phyloP scores from a whole-genome alignment of 2,329 filamentous ascomycete species.

The Claviceps citrina region DNA sequence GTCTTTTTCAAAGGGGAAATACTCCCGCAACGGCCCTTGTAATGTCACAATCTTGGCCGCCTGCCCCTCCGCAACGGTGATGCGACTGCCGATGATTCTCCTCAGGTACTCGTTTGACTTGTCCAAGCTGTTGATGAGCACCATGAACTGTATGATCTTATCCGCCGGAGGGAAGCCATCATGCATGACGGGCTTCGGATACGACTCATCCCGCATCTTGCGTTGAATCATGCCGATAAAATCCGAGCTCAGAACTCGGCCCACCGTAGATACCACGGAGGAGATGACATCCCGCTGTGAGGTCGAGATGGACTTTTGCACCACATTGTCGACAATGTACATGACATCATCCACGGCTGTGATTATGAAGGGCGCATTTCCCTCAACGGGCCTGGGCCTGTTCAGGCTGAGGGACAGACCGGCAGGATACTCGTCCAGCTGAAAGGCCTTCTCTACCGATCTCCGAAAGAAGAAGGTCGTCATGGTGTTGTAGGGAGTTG shows the following conservation, averaged over 20 bases:
- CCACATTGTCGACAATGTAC: constrained; percentile 92
- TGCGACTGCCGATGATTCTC: constrained; percentile 61
- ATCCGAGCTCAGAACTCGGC: constrained; percentile 68
- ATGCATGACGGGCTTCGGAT: constrained; percentile 64
- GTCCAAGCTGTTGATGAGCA: constrained; percentile 91
- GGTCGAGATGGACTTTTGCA: constrained; percentile 75
- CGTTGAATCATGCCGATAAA: constrained; percentile 95
- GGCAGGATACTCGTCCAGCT: constrained; percentile 75
- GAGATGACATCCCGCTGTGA: constrained; percentile 65
- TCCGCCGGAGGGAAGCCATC: constrained; percentile 77
- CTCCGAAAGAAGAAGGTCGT: constrained; percentile 93
- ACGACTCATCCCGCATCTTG: constrained; percentile 93
- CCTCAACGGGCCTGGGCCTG: constrained; percentile 53
- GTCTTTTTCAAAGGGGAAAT: constrained; percentile 72
- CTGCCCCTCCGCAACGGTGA: constrained; percentile 30
- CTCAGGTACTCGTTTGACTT: constrained; percentile 80
- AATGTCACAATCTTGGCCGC: constrained; percentile 18
- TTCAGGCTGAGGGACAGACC: constrained; percentile 64
- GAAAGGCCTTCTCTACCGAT: constrained; percentile 94
- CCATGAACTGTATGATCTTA: constrained; percentile 74
- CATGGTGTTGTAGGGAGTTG: constrained; percentile 76
- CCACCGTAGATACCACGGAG: constrained; percentile 62
- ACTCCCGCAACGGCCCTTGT: constrained; percentile 36
- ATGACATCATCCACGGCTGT: constrained; percentile 96
- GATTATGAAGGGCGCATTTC: constrained; percentile 79